Percentiles rank a stretch among this genome's conserved stretches.
Evolutionary conservation across 805 yeast genomes (phyloP).

Genomic region (Hanseniaspora thailandica): DNA sequence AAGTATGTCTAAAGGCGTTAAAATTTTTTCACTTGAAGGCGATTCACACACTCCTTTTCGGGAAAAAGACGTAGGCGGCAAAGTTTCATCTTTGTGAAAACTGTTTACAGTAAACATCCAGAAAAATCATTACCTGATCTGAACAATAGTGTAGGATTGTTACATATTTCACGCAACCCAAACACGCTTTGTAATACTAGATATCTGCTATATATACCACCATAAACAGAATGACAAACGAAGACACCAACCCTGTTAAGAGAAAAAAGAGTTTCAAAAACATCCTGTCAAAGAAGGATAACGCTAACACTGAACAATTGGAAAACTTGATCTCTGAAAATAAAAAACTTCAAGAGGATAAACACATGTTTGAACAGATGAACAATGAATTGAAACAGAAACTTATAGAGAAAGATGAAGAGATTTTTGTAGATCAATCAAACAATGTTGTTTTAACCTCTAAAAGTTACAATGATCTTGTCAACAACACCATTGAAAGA

Average conservation of each 20-base stretch:
- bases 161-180: neutral
- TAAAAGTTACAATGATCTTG: slow-evolving; percentile 16
- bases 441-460: slow-evolving; percentile 22
- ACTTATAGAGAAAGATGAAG: slow-evolving; percentile 17
- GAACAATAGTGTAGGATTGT: too few species aligned
- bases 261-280: slow-evolving; percentile 13
- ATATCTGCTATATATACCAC: neutral
- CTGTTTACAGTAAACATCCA: neutral
- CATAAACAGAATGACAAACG: neutral
- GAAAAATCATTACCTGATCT: neutral
- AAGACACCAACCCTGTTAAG: slow-evolving; percentile 11
- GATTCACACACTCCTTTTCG: too few species aligned
- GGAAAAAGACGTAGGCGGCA: slow-evolving; percentile 7
- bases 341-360: neutral
- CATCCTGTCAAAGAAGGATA: slow-evolving; percentile 15
- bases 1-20: too few species aligned
- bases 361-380: slow-evolving; percentile 22
- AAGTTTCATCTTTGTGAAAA: neutral
- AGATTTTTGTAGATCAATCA: slow-evolving; percentile 14
- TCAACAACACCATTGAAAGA: slow-evolving; percentile 14
- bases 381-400: slow-evolving; percentile 19
- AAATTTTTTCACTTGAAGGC: too few species aligned
- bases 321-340: neutral
- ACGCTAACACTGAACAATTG: neutral
- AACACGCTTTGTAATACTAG: neutral